Evolutionary conservation across 257 asterid species (phyloP).

Genomic region (Vinca minor): DNA sequence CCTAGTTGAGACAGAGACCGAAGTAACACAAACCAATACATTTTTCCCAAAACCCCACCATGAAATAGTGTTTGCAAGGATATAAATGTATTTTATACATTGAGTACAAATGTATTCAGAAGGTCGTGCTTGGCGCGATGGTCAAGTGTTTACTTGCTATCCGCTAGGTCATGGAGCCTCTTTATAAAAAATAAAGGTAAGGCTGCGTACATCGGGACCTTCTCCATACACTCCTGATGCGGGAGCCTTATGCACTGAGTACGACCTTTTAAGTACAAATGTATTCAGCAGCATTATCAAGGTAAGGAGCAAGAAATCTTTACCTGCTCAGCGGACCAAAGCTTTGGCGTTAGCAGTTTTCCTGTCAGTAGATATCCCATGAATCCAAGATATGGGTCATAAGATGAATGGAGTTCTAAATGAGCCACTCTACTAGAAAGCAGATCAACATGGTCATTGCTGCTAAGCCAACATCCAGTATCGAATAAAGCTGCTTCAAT

Average conservation of each 20-base stretch:
- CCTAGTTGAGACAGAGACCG: too few species aligned
- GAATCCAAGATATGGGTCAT: constrained; percentile 61
- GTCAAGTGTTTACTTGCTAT: too few species aligned
- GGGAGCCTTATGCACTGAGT: neutral
- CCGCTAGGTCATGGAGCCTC: too few species aligned
- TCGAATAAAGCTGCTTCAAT: constrained; percentile 81
- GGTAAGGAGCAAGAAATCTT: constrained; percentile 1
- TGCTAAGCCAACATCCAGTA: constrained; percentile 38
- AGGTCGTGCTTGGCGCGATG: too few species aligned
- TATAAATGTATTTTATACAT: too few species aligned
- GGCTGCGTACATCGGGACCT: too few species aligned
- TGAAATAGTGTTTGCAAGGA: too few species aligned
- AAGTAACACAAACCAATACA: neutral
- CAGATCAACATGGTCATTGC: constrained; percentile 36
- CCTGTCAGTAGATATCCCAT: constrained; percentile 64
- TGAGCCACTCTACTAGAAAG: constrained; percentile 49
- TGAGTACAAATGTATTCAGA: too few species aligned
- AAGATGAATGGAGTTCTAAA: constrained; percentile 40
- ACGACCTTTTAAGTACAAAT: neutral
- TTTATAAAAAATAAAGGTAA: too few species aligned
- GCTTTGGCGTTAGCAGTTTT: constrained; percentile 61
- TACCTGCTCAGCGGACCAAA: constrained; percentile 95
- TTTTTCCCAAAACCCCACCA: neutral
- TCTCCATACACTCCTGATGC: too few species aligned
- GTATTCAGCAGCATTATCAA: constrained; percentile 2